phyloP scores from a whole-genome alignment of 1,139 yeast genomes.

The Candida sojae region DNA sequence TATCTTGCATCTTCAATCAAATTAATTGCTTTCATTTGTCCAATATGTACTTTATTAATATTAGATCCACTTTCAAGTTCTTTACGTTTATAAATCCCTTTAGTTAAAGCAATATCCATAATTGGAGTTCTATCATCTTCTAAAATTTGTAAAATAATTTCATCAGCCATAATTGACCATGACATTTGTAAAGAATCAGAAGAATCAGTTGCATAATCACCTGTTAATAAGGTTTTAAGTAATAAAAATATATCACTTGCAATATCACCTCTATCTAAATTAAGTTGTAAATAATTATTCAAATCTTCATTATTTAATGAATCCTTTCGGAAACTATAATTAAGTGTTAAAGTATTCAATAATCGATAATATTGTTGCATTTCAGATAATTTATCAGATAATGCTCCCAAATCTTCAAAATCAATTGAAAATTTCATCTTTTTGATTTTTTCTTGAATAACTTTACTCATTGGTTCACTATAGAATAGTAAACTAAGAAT shows the following conservation, averaged over 20 bases:
- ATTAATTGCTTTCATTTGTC: conserved; percentile 48
- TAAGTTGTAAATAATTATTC: conserved; percentile 35
- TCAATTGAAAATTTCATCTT: conserved; percentile 45
- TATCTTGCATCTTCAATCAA: conserved; percentile 33
- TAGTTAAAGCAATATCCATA: conserved; percentile 41
- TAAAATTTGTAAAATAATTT: conserved; percentile 43
- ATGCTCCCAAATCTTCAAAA: conserved; percentile 38
- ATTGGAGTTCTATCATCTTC: conserved; percentile 47
- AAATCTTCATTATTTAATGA: conserved; percentile 36
- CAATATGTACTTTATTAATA: conserved; percentile 38
- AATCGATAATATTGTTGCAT: conserved; percentile 30
- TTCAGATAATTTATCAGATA: conserved; percentile 27
- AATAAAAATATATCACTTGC: conserved; percentile 38
- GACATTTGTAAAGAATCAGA: conserved; percentile 21
- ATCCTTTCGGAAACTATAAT: conserved; percentile 40
- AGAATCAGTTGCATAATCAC: conserved; percentile 26
- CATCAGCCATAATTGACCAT: conserved; percentile 65
- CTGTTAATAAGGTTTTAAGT: conserved; percentile 43
- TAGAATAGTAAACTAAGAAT: conserved; percentile 38
- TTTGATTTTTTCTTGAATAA: conserved; percentile 35
- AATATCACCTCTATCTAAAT: conserved; percentile 28
- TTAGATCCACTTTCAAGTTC: conserved; percentile 47
- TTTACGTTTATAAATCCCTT: conserved; percentile 49
- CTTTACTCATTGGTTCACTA: conserved; percentile 44
- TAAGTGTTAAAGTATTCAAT: conserved; percentile 26